Evolutionary conservation across 768 basidiomycete genomes (phyloP).

Genomic region (Tricholoma saponaceum): DNA sequence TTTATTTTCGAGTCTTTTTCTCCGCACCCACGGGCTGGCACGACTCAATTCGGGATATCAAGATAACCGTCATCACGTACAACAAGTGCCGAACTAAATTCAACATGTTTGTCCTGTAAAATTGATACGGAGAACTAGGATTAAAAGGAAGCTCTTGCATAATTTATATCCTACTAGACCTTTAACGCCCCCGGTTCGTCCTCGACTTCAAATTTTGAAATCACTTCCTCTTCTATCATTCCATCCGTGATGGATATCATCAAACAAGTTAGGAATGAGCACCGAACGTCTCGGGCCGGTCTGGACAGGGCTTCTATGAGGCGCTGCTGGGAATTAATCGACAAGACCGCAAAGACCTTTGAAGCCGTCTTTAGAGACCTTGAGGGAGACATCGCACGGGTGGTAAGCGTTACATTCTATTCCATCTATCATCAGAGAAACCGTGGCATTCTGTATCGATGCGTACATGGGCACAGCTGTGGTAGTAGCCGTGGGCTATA

Average conservation of each 20-base stretch:
- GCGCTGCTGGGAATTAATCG: constrained; percentile 85
- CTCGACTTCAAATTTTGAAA: not conserved
- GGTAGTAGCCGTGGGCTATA: not conserved
- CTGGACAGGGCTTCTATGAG: constrained; percentile 85
- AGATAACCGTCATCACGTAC: not conserved
- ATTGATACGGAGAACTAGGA: too few relatives aligned
- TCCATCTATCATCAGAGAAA: not conserved
- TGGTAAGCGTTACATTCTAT: constrained; percentile 39
- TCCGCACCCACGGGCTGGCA: too few relatives aligned
- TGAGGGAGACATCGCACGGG: constrained; percentile 89
- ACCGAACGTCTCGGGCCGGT: constrained; percentile 81
- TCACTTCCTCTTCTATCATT: too few relatives aligned
- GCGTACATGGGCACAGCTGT: too few relatives aligned
- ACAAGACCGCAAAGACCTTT: constrained; percentile 85
- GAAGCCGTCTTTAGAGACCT: constrained; percentile 92
- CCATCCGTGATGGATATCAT: constrained; percentile 48
- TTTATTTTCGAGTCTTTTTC: too few relatives aligned
- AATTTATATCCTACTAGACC: too few relatives aligned
- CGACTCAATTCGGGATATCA: not conserved
- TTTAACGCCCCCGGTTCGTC: not conserved
- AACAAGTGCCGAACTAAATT: not conserved
- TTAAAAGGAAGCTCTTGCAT: too few relatives aligned
- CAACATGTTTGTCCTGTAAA: not conserved
- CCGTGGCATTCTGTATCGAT: too few relatives aligned
- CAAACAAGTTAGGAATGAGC: constrained; percentile 43